Percentiles rank a stretch among this genome's conserved stretches.
phyloP scores from a whole-genome alignment of 208 protist genomes.

The Leishmania gerbilli region DNA sequence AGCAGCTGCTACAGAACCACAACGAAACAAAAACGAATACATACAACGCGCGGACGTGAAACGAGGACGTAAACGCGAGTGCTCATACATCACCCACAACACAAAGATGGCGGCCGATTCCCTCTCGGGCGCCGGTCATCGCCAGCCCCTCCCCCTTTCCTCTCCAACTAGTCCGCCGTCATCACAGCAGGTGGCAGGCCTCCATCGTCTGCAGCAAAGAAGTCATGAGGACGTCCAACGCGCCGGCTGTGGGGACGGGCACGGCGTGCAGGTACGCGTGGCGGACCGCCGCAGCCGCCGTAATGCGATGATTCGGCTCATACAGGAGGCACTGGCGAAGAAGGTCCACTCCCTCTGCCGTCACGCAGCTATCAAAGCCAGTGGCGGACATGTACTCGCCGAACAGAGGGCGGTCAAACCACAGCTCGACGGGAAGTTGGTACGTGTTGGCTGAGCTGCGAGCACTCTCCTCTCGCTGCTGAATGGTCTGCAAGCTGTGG shows the following conservation, averaged over 20 bases:
- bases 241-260: conserved; percentile 26
- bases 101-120: background rate
- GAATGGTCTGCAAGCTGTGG: conserved; percentile 22
- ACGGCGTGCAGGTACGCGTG: conserved; percentile 65
- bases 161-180: background rate
- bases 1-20: background rate
- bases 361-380: conserved; percentile 42
- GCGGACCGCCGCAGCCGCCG: conserved; percentile 56
- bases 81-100: background rate
- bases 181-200: conserved; percentile 24
- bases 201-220: conserved; percentile 58
- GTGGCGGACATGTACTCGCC: conserved; percentile 51
- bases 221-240: conserved; percentile 57
- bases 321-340: conserved; percentile 68
- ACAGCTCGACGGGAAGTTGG: conserved; percentile 50
- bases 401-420: conserved; percentile 56
- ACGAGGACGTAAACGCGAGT: background rate
- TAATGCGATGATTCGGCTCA: conserved; percentile 70
- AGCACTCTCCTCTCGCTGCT: conserved; percentile 21
- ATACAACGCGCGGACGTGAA: background rate
- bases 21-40: background rate
- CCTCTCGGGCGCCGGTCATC: background rate
- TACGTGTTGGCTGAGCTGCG: conserved; percentile 40
- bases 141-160: background rate
- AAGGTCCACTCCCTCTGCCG: conserved; percentile 63